A percentile compares a stretch with the other conserved stretches of the same genome.
These are phyloP conservation scores for Henckelia pumila DNA, from an alignment of 257 asterid genomes.

Conservation along the genomic window DNA sequence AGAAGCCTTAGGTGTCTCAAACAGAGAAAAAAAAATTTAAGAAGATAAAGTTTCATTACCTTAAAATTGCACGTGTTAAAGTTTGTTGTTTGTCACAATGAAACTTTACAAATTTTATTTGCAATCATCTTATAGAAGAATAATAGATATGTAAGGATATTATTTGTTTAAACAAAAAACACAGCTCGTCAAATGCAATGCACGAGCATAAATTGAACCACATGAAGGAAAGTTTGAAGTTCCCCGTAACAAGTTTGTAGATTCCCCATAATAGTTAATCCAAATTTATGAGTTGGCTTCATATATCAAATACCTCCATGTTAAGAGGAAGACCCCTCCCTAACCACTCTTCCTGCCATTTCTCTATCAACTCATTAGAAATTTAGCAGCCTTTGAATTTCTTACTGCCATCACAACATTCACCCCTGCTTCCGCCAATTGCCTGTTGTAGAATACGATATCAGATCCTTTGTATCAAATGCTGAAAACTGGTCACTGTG, in stretches of 20 bases:
- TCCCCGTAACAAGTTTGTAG: neutral
- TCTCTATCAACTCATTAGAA: constrained; percentile 61
- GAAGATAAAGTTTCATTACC: constrained; percentile 95
- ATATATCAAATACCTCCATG: constrained; percentile 60
- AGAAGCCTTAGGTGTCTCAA: too few species aligned
- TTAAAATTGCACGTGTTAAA: constrained; percentile 25
- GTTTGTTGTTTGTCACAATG: neutral
- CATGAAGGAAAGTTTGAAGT: neutral
- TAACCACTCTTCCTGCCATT: constrained; percentile 84
- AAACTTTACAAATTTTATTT: neutral
- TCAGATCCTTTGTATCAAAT: neutral
- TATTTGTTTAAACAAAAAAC: constrained; percentile 7
- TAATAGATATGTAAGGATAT: neutral
- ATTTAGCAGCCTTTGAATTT: constrained; percentile 69
- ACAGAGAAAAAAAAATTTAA: too few species aligned
- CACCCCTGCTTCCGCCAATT: constrained; percentile 91
- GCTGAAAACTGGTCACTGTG: neutral
- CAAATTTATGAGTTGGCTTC: constrained; percentile 8
- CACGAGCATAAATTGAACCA: constrained; percentile 4
- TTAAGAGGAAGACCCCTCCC: constrained; percentile 85
- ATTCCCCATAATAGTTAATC: constrained; percentile 2
- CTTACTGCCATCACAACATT: constrained; percentile 97
- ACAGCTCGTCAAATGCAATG: constrained; percentile 5
- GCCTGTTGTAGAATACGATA: constrained; percentile 36
- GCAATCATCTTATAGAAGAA: neutral